Conservation (phyloP, 495 filamentous ascomycete genomes). For the Elasticomyces elasticus region DNA sequence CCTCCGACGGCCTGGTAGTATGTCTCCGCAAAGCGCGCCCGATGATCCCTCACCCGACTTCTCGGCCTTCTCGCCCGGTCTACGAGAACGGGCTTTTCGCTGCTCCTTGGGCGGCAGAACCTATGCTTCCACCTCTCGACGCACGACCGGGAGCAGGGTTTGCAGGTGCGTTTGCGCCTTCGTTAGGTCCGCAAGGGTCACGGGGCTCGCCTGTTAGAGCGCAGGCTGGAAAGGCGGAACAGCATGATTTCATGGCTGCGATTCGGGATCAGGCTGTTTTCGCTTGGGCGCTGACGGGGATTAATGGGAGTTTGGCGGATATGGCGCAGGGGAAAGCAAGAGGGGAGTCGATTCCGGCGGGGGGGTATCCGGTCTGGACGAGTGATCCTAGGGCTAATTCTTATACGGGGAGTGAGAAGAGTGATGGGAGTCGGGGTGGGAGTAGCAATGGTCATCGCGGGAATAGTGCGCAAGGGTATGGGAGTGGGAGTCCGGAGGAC, state of each 20-base stretch:
- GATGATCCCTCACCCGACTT: slow-evolving; percentile 48
- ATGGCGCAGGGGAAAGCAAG: slow-evolving; percentile 52
- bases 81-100: slow-evolving; percentile 64
- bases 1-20: slow-evolving; percentile 80
- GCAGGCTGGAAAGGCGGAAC: slow-evolving; percentile 22
- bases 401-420: neutral
- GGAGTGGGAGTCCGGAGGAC: neutral
- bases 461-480: neutral
- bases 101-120: slow-evolving; percentile 63
- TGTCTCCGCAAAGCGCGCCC: slow-evolving; percentile 68
- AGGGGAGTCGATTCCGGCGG: slow-evolving; percentile 48
- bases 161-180: slow-evolving; percentile 24
- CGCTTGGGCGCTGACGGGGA: slow-evolving; percentile 70
- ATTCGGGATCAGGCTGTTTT: slow-evolving; percentile 80
- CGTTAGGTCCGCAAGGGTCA: slow-evolving; percentile 22
- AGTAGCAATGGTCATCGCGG: neutral
- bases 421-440: neutral
- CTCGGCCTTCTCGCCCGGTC: slow-evolving; percentile 35
- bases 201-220: neutral
- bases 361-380: slow-evolving; percentile 46
- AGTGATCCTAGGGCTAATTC: slow-evolving; percentile 5
- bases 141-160: slow-evolving; percentile 11
- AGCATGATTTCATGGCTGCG: slow-evolving; percentile 58
- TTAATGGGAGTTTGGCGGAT: slow-evolving; percentile 64
- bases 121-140: slow-evolving; percentile 36